Base-by-base conservation (phyloP, 1,284 basidiomycete species). In the Ceratobasidium sp. region DNA sequence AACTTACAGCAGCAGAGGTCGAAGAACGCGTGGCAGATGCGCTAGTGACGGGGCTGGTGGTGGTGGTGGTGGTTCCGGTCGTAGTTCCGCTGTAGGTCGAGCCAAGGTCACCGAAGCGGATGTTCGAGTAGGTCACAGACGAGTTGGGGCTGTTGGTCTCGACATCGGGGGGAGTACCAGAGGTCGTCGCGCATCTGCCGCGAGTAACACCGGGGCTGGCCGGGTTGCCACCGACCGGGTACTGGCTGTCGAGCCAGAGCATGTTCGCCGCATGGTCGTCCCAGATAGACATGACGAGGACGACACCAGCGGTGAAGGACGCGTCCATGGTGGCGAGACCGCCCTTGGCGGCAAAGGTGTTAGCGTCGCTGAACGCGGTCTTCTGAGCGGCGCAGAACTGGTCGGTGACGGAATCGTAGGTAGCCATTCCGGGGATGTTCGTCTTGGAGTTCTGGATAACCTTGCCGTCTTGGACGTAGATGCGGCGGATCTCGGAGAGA, bases 191-290 rank as follows among this genome's bases (percentile, higher is more conserved):
- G n/a, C n/a, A n/a, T n/a, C 26, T 82, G 73, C 87, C 87, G 78
- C 87, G 86, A 71, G 83, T 79, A 72, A 87, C 82, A 79, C 87
- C 87, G 59, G 86, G 85, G 83, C 75, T 72, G 73, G 80, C 80
- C n/a, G 85, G 76, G 76, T 81, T 78, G 26, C 79, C 80, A 77
- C 77, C 78, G 75, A 81, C 81, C 55, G 87, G 87, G 82, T 87
- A 87, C 81, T 78, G 80, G 77, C 81, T 82, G 81, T 89, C 87
- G 72, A 87, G 78, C 87, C 87, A 88, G 78, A 87, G 83, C 87
- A 88, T 88, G 78, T 85, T 80, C 74, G 82, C 86, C 47, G 82
- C 81, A 78, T 88, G 81, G 76, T n/a, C n/a, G n/a, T n/a, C n/a
- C n/a, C n/a, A n/a, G n/a, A n/a, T n/a, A n/a, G 81, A 83, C 79